phyloP scores from a whole-genome alignment of 1,139 yeast genomes.

The Saccharomycopsis phalli region DNA sequence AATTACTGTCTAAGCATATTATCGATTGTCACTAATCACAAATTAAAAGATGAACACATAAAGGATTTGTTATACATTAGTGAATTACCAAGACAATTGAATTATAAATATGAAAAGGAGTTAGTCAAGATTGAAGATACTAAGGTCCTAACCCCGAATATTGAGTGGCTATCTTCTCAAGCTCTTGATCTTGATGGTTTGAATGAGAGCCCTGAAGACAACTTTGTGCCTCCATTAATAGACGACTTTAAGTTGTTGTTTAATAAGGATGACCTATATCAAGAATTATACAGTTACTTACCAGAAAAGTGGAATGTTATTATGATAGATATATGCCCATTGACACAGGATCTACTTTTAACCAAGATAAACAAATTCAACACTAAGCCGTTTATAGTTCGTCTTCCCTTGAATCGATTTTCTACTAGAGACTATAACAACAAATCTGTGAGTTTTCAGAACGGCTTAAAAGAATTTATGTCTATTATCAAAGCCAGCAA shows the following conservation, averaged over 20 bases:
- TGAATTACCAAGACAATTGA: slow-evolving; percentile 12
- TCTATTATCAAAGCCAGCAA: slow-evolving; percentile 54
- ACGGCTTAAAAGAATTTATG: slow-evolving; percentile 38
- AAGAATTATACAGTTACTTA: slow-evolving; percentile 15
- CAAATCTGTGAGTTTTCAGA: slow-evolving; percentile 34
- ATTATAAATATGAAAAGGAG: slow-evolving; percentile 9
- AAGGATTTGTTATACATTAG: slow-evolving; percentile 6
- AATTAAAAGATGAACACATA: slow-evolving; percentile 1
- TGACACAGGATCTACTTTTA: slow-evolving; percentile 49
- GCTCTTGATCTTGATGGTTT: background rate
- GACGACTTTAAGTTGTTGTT: background rate
- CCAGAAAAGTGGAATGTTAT: slow-evolving; percentile 54
- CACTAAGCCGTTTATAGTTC: slow-evolving; percentile 37
- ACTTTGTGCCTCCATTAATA: background rate
- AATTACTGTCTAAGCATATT: slow-evolving; percentile 26
- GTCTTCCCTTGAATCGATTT: slow-evolving; percentile 53
- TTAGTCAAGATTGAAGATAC: slow-evolving; percentile 6
- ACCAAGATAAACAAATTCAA: slow-evolving; percentile 17
- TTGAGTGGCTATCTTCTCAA: too few species aligned
- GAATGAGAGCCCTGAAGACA: too few species aligned
- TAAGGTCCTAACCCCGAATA: slow-evolving; percentile 1
- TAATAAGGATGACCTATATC: background rate
- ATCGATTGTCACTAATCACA: slow-evolving; percentile 26
- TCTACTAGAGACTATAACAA: slow-evolving; percentile 38
- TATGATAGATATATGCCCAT: slow-evolving; percentile 52